phyloP scores from a whole-genome alignment of 176 grass and related monocot species.

The sorghum (Sorghum bicolor) region DNA sequence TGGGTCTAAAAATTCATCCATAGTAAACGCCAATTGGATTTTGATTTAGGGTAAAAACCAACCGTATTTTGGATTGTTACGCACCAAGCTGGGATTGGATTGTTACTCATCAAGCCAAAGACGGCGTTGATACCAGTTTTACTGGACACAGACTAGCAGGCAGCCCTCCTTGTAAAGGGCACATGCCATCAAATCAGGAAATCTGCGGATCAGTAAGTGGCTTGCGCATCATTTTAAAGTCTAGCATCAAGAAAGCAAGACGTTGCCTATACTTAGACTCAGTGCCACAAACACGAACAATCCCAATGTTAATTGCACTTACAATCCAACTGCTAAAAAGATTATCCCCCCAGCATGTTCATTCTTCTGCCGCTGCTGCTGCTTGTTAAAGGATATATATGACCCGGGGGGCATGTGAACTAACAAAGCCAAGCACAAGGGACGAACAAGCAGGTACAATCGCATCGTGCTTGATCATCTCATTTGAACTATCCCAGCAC shows the following conservation, averaged over 20 bases:
- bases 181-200: not conserved
- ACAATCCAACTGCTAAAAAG: constrained; percentile 27
- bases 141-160: not conserved
- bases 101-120: too few relatives aligned
- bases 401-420: not conserved
- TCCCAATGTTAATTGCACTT: constrained; percentile 14
- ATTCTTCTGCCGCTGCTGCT: not conserved
- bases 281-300: constrained; percentile 22
- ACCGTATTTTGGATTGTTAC: too few relatives aligned
- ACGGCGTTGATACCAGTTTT: too few relatives aligned
- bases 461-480: constrained; percentile 27
- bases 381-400: not conserved
- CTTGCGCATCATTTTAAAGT: not conserved
- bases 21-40: too few relatives aligned
- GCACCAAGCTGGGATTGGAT: too few relatives aligned
- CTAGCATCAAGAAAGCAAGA: not conserved
- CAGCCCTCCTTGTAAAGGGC: not conserved
- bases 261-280: not conserved
- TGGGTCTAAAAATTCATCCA: too few relatives aligned
- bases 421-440: constrained; percentile 22
- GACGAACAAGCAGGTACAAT: constrained; percentile 5
- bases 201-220: not conserved
- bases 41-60: too few relatives aligned
- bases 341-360: not conserved
- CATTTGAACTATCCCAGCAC: constrained; percentile 92